Conservation (phyloP, 257 asterid species). For the Plantago elongata region DNA sequence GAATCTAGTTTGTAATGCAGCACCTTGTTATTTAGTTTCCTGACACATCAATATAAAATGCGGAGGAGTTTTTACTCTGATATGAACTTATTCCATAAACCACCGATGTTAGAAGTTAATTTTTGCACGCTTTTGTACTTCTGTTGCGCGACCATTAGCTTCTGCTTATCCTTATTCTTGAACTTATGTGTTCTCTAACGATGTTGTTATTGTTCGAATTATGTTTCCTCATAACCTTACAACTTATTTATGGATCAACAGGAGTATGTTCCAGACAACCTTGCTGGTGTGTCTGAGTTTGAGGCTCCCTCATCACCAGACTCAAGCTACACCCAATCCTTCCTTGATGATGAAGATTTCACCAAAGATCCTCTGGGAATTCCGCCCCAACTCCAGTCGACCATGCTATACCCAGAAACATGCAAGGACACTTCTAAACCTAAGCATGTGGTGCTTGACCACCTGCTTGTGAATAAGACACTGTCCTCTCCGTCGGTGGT, state of each 20-base stretch:
- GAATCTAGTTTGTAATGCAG: no score
- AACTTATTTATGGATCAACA: constrained; percentile 20
- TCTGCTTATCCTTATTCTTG: no score
- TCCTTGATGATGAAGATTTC: constrained; percentile 68
- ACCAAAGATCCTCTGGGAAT: constrained; percentile 66
- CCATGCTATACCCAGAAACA: constrained; percentile 39
- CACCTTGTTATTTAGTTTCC: no score
- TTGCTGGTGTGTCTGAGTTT: constrained; percentile 68
- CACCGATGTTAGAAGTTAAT: no score
- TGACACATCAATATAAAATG: no score
- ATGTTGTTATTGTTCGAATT: neutral
- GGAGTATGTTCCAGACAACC: constrained; percentile 78
- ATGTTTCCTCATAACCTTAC: neutral
- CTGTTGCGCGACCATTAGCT: no score
- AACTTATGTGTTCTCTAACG: neutral
- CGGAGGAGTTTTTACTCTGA: no score
- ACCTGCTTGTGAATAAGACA: constrained; percentile 74
- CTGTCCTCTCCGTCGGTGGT: constrained; percentile 62
- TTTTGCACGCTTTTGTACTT: no score
- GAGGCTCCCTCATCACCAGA: constrained; percentile 91
- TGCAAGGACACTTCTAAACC: constrained; percentile 46
- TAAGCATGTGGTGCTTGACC: constrained; percentile 84
- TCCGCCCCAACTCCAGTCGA: constrained; percentile 72
- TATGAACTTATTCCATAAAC: no score
- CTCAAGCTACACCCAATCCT: constrained; percentile 59